phyloP scores from a whole-genome alignment of 495 filamentous ascomycete species.

The Penicillium steckii region DNA sequence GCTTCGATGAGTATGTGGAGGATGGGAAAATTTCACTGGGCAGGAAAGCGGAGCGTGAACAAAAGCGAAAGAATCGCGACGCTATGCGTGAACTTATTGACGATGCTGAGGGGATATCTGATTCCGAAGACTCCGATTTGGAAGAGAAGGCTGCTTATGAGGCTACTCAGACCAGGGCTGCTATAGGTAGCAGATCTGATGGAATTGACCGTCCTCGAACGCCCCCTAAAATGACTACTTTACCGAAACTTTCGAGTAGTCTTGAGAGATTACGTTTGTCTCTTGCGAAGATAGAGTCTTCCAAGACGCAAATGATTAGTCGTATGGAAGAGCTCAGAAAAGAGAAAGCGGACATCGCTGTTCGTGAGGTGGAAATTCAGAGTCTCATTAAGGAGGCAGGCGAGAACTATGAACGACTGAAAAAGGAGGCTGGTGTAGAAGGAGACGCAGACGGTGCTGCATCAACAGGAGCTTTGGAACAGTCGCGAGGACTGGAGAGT shows the following conservation, averaged over 20 bases:
- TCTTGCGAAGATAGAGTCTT: slow-evolving; percentile 55
- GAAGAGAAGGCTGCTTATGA: slow-evolving; percentile 86
- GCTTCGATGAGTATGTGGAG: slow-evolving; percentile 88
- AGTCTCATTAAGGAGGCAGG: slow-evolving; percentile 77
- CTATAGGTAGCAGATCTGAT: slow-evolving; percentile 63
- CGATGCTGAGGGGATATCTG: slow-evolving; percentile 66
- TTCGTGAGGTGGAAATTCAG: slow-evolving; percentile 79
- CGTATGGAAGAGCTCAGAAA: slow-evolving; percentile 60
- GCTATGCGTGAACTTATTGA: slow-evolving; percentile 84
- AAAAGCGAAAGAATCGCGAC: slow-evolving; percentile 60
- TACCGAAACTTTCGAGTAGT: slow-evolving; percentile 52
- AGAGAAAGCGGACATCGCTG: slow-evolving; percentile 68
- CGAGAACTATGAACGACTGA: slow-evolving; percentile 68
- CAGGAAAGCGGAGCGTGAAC: slow-evolving; percentile 75
- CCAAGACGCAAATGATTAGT: slow-evolving; percentile 50
- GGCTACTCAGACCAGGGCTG: slow-evolving; percentile 78
- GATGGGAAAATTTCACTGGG: slow-evolving; percentile 80
- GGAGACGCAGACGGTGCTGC: slow-evolving; percentile 23
- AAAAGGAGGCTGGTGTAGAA: slow-evolving; percentile 49
- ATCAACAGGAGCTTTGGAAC: slow-evolving; percentile 30
- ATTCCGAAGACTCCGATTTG: slow-evolving; percentile 74
- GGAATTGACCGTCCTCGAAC: slow-evolving; percentile 47
- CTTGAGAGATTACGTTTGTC: slow-evolving; percentile 50
- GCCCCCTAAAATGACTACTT: slow-evolving; percentile 57
- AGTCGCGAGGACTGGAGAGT: slow-evolving; percentile 43